Evolutionary conservation across 352 stramenopile species (phyloP).

Genomic region (Achlya hypogyna): DNA sequence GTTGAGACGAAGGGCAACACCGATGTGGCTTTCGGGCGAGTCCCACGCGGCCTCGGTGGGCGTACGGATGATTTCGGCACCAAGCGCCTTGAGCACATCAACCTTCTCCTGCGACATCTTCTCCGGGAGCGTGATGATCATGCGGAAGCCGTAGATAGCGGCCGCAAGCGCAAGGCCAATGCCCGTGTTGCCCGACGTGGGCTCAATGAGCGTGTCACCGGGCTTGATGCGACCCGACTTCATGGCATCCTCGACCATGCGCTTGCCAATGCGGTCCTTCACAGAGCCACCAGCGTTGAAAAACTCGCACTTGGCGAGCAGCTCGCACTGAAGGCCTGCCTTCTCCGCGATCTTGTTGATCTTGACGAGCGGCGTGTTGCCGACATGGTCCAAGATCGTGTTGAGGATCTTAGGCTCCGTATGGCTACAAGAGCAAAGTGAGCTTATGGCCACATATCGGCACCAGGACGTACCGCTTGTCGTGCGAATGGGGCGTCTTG

Average conservation of each 20-base stretch:
- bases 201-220: conserved; percentile 92
- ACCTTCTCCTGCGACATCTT: conserved; percentile 98
- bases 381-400: conserved; percentile 90
- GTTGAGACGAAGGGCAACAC: conserved; percentile 88
- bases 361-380: conserved; percentile 92
- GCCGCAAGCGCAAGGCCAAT: conserved; percentile 96
- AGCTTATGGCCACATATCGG: neutral
- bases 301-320: conserved; percentile 92
- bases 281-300: conserved; percentile 91
- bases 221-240: conserved; percentile 79
- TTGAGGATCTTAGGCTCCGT: conserved; percentile 83
- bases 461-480: neutral
- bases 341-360: conserved; percentile 79
- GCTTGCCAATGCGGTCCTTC: conserved; percentile 80
- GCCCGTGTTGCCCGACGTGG: conserved; percentile 94
- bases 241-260: conserved; percentile 89
- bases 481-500: conserved; percentile 17
- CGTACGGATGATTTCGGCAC: conserved; percentile 94
- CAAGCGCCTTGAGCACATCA: conserved; percentile 92
- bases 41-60: conserved; percentile 93
- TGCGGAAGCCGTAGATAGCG: conserved; percentile 94
- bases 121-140: conserved; percentile 90
- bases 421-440: conserved; percentile 20
- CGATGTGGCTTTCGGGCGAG: conserved; percentile 92
- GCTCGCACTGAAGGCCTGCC: conserved; percentile 71